Evolutionary conservation across 1,284 basidiomycete species (phyloP), one percentile per base, ranked within the genome.

Genomic region (Heterobasidion irregulare): DNA sequence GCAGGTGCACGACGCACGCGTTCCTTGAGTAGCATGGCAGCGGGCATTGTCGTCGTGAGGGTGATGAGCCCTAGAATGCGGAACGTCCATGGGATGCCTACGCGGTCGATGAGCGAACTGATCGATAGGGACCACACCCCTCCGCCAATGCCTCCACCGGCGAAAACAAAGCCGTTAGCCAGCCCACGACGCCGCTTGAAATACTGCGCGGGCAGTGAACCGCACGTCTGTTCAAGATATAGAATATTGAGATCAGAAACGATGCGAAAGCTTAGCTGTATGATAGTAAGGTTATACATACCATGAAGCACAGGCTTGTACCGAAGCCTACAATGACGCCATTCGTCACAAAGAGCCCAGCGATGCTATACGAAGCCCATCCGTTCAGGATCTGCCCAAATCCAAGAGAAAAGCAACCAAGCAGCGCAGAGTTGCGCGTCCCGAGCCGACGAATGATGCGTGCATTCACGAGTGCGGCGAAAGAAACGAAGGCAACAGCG

Each of bases 71-170:
- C 70, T 46, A 68, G 60, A 47, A 72, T 64, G 19, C 68, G 64
- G 54, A 72, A 73, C 3, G 71, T 62, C 70, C 69, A 72, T 2
- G 63, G 32, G 33, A 69, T 58, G 6, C 64, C 67, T 18, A 70
- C 60, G 47, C 47, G 57, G 41, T 66, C 58, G n/a, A 70, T 63
- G 45, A 71, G 63, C 12, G 60, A 48, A 49, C 70, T 63, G 43
- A 66, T 62, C 38, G 58, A 48, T 26, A 72, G 60, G 34, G 63
- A 64, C 50, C 64, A 62, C 7, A 70, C 58, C 10, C 64, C 67
- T 18, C 68, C 69, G 53, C 70, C 68, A n/a, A 70, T 54, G 15
- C 69, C 70, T 32, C 65, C 68, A 6, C 65, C 65, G 0, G 65
- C 67, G 45, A 66, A 68, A 2, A 69, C 67, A 34, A 70, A 54